Base-by-base conservation (phyloP, 441 rosid species). In the Melastoma candidum region DNA sequence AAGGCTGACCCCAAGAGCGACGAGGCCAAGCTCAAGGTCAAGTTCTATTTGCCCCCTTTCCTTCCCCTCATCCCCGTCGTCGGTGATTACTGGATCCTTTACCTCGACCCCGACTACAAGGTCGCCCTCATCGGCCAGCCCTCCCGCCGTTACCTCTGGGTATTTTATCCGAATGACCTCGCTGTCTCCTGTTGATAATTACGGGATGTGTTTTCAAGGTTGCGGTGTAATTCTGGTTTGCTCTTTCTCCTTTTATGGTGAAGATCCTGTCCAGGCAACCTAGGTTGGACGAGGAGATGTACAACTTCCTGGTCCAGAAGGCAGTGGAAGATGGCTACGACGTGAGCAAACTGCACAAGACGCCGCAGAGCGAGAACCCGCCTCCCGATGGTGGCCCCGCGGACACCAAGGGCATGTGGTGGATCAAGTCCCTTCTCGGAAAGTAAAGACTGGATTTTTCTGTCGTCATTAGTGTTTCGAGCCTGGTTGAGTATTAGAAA, bases 1-100 rank as follows among this genome's bases (percentile, higher is more conserved):
- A 82, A 83, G 70, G 78, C 86, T 22, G 78, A 92, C 47, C 86
- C 94, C 3, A 75, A 63, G 2, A 80, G 79, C 62, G 89, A 92
- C 17, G 95, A 92, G 69, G 95, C 98, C 13, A 92, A 92, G 76
- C 78, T 92, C 56, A 92, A 87, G 68, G 98, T 92, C 46, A 92
- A 73, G 63, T 87, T 92, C 61, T 92, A 77, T 45, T 80, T 92
- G 2, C 98, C 96, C 4, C 96, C 98, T 2, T 83, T 92, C 68
- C 56, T 85, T 44, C 96, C 98, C 0, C 68, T 92, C 65, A 49
- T 92, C 46, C 96, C 95, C 14, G 85, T 92, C 46, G 58, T 54
- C 2, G 98, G 98, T 0, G 79, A 92, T 50, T 87, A 87, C 78
- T 92, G 98, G 96, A 82, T 92, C 7, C 56, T 87, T 56, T 73